Evolutionary conservation across 2,329 filamentous ascomycete genomes (phyloP).

Genomic region (Raffaelea arxii): DNA sequence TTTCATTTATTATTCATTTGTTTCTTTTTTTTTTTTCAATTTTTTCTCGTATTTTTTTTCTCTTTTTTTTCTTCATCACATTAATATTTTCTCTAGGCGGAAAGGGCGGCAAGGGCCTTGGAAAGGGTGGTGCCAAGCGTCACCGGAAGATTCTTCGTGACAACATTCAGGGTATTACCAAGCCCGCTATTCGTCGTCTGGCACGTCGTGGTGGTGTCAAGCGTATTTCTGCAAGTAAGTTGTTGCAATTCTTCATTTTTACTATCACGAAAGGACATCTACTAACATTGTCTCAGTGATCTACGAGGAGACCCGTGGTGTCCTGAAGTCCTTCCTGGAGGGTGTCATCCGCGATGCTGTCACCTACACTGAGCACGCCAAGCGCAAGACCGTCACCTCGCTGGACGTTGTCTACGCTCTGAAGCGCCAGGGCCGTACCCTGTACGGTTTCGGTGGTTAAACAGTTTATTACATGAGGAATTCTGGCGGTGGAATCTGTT

Average conservation of each 20-base stretch:
- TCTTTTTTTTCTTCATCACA: slow-evolving; percentile 28
- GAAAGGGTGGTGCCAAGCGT: slow-evolving; percentile 97
- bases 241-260: not conserved
- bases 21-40: slow-evolving; percentile 10
- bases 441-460: slow-evolving; percentile 89
- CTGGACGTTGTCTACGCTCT: slow-evolving; percentile 59
- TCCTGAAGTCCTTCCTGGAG: slow-evolving; percentile 71
- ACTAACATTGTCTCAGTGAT: slow-evolving; percentile 41
- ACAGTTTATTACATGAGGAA: not conserved
- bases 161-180: slow-evolving; percentile 99
- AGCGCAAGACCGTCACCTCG: slow-evolving; percentile 70
- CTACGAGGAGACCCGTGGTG: slow-evolving; percentile 70
- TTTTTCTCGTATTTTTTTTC: slow-evolving; percentile 12
- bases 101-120: slow-evolving; percentile 95
- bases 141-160: slow-evolving; percentile 98
- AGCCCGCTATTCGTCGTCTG: slow-evolving; percentile 97
- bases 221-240: slow-evolving; percentile 93
- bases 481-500: not conserved
- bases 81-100: slow-evolving; percentile 52
- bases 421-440: slow-evolving; percentile 63
- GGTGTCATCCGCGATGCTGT: slow-evolving; percentile 67
- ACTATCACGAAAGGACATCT: not conserved
- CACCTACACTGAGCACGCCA: slow-evolving; percentile 72
- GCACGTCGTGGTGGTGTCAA: slow-evolving; percentile 99
- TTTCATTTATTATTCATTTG: no score